Evolutionary conservation across 2,329 filamentous ascomycete species (phyloP).

Genomic region (Fusarium paranaense): DNA sequence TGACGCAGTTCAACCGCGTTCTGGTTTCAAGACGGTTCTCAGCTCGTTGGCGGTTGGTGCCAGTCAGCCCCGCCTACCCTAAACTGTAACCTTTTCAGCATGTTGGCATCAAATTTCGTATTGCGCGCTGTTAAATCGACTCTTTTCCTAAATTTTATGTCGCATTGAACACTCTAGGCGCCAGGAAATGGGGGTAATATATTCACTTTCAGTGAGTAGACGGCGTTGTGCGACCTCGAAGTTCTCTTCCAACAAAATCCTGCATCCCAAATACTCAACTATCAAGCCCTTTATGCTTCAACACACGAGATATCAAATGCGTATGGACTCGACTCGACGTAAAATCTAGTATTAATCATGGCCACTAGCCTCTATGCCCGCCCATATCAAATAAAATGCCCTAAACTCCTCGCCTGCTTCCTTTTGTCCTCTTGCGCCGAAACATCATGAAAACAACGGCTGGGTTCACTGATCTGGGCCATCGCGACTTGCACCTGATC

Average conservation of each 20-base stretch:
- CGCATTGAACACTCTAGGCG: no score
- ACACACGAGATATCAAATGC: no score
- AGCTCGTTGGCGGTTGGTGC: neutral
- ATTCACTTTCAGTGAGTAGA: neutral
- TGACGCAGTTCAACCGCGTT: neutral
- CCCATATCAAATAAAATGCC: neutral
- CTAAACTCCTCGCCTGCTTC: neutral
- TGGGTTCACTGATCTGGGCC: neutral
- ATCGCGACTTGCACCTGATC: neutral
- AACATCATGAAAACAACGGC: neutral
- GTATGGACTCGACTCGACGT: neutral
- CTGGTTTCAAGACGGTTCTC: neutral
- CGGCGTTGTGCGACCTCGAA: neutral
- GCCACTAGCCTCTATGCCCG: neutral
- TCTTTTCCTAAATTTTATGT: neutral
- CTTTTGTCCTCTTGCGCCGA: neutral
- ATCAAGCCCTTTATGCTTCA: no score
- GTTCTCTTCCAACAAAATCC: neutral
- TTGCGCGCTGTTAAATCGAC: neutral
- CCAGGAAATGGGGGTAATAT: no score
- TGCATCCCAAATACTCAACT: no score
- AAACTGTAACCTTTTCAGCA: neutral
- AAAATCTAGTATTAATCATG: neutral
- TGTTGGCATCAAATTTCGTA: neutral
- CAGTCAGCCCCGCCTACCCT: neutral